Evolutionary conservation across 2,329 filamentous ascomycete species (phyloP), one percentile per base, ranked within the genome.

Genomic region (Westerdykella sp.): DNA sequence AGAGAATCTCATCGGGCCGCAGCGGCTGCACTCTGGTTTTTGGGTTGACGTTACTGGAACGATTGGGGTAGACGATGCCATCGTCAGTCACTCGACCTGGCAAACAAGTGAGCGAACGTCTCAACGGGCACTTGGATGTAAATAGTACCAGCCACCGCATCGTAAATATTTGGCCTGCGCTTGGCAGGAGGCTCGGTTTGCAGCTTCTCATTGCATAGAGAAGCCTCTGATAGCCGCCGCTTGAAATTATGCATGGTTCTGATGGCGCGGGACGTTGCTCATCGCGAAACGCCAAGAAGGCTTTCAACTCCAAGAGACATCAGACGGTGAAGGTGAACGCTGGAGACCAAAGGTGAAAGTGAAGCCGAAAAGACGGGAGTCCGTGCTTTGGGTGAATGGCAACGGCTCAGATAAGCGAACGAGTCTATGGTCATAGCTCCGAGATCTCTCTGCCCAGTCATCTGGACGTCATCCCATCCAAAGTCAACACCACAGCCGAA

Each of bases 1-100:
- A 89, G 4, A 90, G 74, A 1, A 84, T 79, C 45, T 87, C 81
- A 42, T 88, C 85, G 2, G 85, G 84, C 2, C 81, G 73, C 5
- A 85, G 56, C 3, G 73, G 60, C 54, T 65, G 52, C 43, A 55
- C 51, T 4, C 63, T 58, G 14, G 54, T 53, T 34, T 59, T 63
- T 15, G 58, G 41, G 34, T 57, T 58, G 31, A 60, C 16, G 40
- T 47, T 50, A 34, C 9, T 47, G 59, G 32, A 14, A 18, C 25
- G 2, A 65, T 68, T 68, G 9, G 58, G 41, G 12, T 43, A 51
- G 15, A 75, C 66, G 47, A 74, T 72, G 42, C 71, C 70, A 44
- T 68, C 56, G 37, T 63, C 59, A 4, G 67, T 73, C 13, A 79
- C 64, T 41, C 75, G 71, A 10, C 74, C 76, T 70, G n/a, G 6